Evolutionary conservation across 78 protist species (phyloP).

Genomic region (Dictyostelium brefeldianum): DNA sequence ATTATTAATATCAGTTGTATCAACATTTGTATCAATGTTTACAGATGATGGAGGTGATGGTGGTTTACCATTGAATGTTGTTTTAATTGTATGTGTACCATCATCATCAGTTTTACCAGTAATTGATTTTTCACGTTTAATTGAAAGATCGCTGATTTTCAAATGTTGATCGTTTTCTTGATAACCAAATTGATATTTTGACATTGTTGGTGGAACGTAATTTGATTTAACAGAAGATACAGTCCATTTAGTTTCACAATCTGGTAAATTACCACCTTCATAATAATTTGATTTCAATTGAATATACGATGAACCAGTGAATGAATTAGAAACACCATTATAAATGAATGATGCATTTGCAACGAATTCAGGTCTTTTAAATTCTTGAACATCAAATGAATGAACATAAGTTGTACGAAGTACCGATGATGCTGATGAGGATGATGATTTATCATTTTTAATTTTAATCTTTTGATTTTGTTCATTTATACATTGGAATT

Average conservation of each 20-base stretch:
- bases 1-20: constrained; percentile 51
- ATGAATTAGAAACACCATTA: constrained; percentile 17
- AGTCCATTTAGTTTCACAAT: constrained; percentile 44
- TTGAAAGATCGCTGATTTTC: background rate
- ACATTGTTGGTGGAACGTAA: constrained; percentile 44
- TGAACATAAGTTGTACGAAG: constrained; percentile 6
- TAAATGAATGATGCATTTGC: constrained; percentile 29
- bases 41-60: constrained; percentile 68
- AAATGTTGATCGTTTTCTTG: background rate
- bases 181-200: constrained; percentile 48
- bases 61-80: constrained; percentile 33
- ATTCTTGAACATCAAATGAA: constrained; percentile 50
- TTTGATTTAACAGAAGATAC: constrained; percentile 7
- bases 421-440: background rate
- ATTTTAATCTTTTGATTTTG: constrained; percentile 14
- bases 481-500: background rate
- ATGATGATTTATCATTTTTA: background rate
- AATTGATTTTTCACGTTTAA: background rate
- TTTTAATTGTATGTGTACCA: constrained; percentile 58
- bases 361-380: constrained; percentile 68
- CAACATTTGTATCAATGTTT: constrained; percentile 59
- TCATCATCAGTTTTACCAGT: constrained; percentile 64
- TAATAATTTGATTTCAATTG: constrained; percentile 63
- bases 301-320: constrained; percentile 42
- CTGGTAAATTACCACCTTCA: constrained; percentile 74